Evolutionary conservation across 192 early-diverging fungal genomes (phyloP).

Genomic region (Jimgerdemannia lactiflua): DNA sequence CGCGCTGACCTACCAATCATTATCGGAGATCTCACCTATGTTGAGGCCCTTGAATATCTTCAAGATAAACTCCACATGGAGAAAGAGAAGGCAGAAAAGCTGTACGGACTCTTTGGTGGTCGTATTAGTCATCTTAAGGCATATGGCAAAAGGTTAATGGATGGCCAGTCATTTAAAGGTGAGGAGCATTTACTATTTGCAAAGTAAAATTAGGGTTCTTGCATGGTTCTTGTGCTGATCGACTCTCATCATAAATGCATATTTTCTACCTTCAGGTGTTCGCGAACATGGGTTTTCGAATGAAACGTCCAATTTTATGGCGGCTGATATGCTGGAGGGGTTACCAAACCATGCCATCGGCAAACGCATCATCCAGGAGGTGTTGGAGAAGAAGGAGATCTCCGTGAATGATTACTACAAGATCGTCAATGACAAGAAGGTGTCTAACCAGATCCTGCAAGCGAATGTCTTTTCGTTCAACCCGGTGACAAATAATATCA

Average conservation of each 20-base stretch:
- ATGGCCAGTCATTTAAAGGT: conserved; percentile 7
- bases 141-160: conserved; percentile 9
- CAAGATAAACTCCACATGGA: conserved; percentile 16
- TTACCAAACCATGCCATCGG: conserved; percentile 7
- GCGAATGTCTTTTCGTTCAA: conserved; percentile 13
- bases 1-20: neutral
- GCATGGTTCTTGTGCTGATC: no score
- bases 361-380: conserved; percentile 6
- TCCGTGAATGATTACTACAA: neutral
- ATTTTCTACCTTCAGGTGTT: conserved; percentile 14
- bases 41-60: conserved; percentile 12
- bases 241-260: conserved; percentile 9
- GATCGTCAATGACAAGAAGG: conserved; percentile 4
- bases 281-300: conserved; percentile 5
- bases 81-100: conserved; percentile 9
- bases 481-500: conserved; percentile 3
- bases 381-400: conserved; percentile 7
- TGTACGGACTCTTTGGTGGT: conserved; percentile 13
- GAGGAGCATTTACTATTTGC: conserved; percentile 14
- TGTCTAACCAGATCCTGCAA: conserved; percentile 5
- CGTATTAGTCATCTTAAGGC: conserved; percentile 11
- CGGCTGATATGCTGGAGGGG: conserved; percentile 5
- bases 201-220: conserved; percentile 2
- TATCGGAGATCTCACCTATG: conserved; percentile 12
- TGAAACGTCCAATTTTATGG: conserved; percentile 5